Evolutionary conservation across 495 filamentous ascomycete genomes (phyloP).

Genomic region (Penicillium roqueforti): DNA sequence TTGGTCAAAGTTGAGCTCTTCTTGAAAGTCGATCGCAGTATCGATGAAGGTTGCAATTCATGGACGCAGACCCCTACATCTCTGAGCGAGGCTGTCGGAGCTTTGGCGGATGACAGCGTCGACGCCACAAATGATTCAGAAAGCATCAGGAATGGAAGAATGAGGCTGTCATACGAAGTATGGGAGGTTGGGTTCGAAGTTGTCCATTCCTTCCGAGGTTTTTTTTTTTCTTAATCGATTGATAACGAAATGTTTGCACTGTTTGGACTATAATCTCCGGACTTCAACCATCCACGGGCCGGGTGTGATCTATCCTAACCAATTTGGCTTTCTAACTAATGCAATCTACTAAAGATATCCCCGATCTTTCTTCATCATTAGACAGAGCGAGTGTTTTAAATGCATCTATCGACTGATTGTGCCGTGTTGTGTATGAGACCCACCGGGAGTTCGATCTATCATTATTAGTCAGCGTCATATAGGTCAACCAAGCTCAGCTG

Average conservation of each 20-base stretch:
- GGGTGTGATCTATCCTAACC: neutral
- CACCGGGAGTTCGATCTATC: neutral
- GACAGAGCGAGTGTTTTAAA: neutral
- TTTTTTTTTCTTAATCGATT: slow-evolving; percentile 33
- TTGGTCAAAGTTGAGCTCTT: slow-evolving; percentile 79
- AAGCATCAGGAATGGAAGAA: slow-evolving; percentile 55
- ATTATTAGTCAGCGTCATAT: slow-evolving; percentile 2
- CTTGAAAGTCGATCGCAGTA: slow-evolving; percentile 76
- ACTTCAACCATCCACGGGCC: slow-evolving; percentile 1
- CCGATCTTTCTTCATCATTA: neutral
- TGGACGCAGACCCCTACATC: slow-evolving; percentile 83
- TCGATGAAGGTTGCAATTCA: slow-evolving; percentile 68
- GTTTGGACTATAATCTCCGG: slow-evolving; percentile 27
- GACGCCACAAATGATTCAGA: slow-evolving; percentile 78
- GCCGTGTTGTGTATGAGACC: neutral
- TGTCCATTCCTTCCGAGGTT: slow-evolving; percentile 17
- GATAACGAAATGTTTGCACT: slow-evolving; percentile 40
- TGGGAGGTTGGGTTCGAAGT: slow-evolving; percentile 9
- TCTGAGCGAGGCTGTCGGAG: slow-evolving; percentile 60
- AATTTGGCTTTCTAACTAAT: slow-evolving; percentile 1
- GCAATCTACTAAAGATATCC: neutral
- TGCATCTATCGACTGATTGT: neutral
- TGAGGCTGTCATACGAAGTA: slow-evolving; percentile 19
- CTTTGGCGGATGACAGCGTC: slow-evolving; percentile 59
- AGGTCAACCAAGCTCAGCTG: neutral